Evolutionary conservation across 2,329 filamentous ascomycete species (phyloP).

Genomic region (Zymoseptoria passerinii): DNA sequence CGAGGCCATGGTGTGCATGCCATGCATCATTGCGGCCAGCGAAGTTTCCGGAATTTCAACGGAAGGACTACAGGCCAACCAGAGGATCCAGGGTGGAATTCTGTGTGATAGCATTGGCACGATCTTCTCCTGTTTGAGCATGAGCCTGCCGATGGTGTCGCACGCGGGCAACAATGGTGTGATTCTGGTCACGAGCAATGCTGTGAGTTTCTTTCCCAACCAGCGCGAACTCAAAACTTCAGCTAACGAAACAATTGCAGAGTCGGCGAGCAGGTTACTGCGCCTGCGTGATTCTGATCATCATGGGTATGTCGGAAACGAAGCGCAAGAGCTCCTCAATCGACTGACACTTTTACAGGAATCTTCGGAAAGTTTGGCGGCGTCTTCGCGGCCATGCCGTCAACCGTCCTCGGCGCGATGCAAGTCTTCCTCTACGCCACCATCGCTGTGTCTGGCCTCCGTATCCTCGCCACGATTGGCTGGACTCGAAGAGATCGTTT

Average conservation of each 20-base stretch:
- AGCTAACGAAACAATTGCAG: constrained; percentile 2
- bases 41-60: constrained; percentile 11
- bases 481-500: constrained; percentile 72
- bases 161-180: constrained; percentile 17
- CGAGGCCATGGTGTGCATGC: constrained; percentile 17
- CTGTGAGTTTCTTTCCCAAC: constrained; percentile 6
- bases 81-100: constrained; percentile 17
- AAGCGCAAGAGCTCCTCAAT: not conserved
- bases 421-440: constrained; percentile 69
- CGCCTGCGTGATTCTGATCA: constrained; percentile 10
- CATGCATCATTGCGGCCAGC: constrained; percentile 13
- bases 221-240: not conserved
- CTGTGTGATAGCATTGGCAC: constrained; percentile 14
- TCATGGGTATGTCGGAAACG: constrained; percentile 6
- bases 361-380: constrained; percentile 15
- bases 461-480: constrained; percentile 59
- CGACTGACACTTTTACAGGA: not conserved
- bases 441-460: constrained; percentile 66
- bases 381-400: constrained; percentile 15
- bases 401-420: constrained; percentile 35
- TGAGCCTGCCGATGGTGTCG: constrained; percentile 14
- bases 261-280: constrained; percentile 15
- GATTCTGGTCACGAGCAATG: constrained; percentile 16
- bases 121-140: constrained; percentile 10
- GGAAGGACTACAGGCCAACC: constrained; percentile 13